Evolutionary conservation across 257 asterid species (phyloP).

Genomic region (Solanum chmielewskii): DNA sequence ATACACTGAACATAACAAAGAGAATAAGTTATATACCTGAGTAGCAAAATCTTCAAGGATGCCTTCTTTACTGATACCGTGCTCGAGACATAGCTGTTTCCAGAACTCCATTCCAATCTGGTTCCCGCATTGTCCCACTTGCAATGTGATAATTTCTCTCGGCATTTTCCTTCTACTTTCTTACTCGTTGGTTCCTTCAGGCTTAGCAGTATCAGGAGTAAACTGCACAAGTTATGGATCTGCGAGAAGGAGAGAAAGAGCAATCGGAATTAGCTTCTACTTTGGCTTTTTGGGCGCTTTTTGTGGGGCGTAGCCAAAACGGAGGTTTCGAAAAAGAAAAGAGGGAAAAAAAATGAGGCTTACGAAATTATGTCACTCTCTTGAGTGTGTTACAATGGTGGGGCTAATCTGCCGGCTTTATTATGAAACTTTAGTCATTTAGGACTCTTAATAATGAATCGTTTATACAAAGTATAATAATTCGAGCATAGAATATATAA

Average conservation of each 20-base stretch:
- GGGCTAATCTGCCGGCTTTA: background rate
- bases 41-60: constrained; percentile 97
- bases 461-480: no score
- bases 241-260: background rate
- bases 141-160: constrained; percentile 86
- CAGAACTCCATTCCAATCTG: constrained; percentile 99
- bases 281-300: background rate
- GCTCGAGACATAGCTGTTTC: constrained; percentile 99
- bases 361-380: background rate
- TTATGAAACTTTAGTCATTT: background rate
- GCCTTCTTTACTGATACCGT: constrained; percentile 95
- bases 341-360: background rate
- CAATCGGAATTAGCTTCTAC: background rate
- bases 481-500: fast-evolving
- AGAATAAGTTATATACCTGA: constrained; percentile 41
- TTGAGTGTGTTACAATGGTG: background rate
- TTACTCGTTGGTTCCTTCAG: background rate
- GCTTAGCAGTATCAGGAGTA: background rate
- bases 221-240: background rate
- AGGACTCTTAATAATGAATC: background rate
- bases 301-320: background rate
- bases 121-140: constrained; percentile 98
- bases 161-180: constrained; percentile 44
- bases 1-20: background rate
- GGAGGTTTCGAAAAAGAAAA: background rate